phyloP scores from a whole-genome alignment of 257 asterid genomes.

The Petunia secreta region DNA sequence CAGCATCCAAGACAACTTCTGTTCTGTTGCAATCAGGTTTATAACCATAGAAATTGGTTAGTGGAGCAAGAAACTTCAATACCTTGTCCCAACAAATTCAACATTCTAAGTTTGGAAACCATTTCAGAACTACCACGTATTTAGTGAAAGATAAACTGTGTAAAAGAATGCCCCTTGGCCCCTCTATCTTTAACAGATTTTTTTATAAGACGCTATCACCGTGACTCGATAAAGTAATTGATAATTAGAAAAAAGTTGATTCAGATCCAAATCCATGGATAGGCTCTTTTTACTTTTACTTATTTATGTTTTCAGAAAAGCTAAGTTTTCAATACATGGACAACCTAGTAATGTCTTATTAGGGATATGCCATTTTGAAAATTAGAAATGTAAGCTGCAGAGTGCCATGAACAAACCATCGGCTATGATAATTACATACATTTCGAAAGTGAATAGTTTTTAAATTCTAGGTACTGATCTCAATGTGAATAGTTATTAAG shows the following conservation, averaged over 20 bases:
- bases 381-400: not conserved
- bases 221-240: not conserved
- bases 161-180: not conserved
- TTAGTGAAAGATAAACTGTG: not conserved
- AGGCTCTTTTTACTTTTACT: too few species aligned
- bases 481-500: not conserved
- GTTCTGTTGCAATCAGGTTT: conserved; percentile 91
- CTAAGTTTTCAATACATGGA: not conserved
- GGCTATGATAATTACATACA: not conserved
- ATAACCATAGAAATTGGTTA: conserved; percentile 63
- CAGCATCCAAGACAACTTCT: conserved; percentile 98
- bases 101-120: conserved; percentile 9
- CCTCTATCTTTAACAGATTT: not conserved
- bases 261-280: not conserved
- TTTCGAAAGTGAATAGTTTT: not conserved
- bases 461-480: not conserved
- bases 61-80: conserved; percentile 32
- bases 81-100: not conserved
- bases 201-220: not conserved
- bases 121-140: not conserved
- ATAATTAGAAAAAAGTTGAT: not conserved
- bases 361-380: not conserved
- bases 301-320: too few species aligned
- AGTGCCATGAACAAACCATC: not conserved
- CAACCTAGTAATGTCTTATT: not conserved